Percentiles rank a stretch among this genome's conserved stretches.
These are phyloP conservation scores for Macrolepiota albuminosa DNA, from an alignment of 768 basidiomycete species.

Conservation along the genomic window DNA sequence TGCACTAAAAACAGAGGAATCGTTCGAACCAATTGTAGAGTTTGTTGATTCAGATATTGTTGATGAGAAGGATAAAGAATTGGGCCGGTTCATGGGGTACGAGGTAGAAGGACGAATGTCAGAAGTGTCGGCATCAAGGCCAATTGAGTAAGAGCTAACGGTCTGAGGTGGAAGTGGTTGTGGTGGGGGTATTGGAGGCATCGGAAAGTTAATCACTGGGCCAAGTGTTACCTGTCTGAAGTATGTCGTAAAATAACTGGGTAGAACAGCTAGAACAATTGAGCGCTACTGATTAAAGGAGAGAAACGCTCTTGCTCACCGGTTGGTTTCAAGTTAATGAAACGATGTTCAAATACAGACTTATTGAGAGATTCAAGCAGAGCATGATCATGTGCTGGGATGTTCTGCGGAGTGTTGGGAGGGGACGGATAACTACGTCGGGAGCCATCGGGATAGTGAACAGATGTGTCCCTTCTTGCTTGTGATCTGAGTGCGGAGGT, in stretches of 20 bases:
- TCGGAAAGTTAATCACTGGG: slow-evolving; percentile 58
- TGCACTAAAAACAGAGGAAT: slow-evolving; percentile 20
- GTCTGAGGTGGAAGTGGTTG: slow-evolving; percentile 49
- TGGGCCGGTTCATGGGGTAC: slow-evolving; percentile 33
- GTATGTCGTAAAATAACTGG: slow-evolving; percentile 65
- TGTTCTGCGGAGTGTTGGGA: slow-evolving; percentile 25
- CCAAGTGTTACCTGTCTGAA: slow-evolving; percentile 62
- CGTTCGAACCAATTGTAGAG: slow-evolving; percentile 22
- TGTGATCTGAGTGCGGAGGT: slow-evolving; percentile 61
- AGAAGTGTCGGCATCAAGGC: slow-evolving; percentile 28
- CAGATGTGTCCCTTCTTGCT: slow-evolving; percentile 41
- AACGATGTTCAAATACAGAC: slow-evolving; percentile 65
- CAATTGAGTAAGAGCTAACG: slow-evolving; percentile 32
- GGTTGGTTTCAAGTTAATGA: slow-evolving; percentile 67
- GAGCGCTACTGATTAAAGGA: background rate
- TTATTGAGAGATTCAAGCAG: slow-evolving; percentile 62
- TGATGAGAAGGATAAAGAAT: slow-evolving; percentile 52
- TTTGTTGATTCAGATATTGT: slow-evolving; percentile 37
- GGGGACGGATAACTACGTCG: slow-evolving; percentile 32
- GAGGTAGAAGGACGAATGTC: slow-evolving; percentile 31
- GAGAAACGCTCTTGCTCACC: slow-evolving; percentile 32
- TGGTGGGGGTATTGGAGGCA: slow-evolving; percentile 66
- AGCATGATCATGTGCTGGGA: slow-evolving; percentile 59
- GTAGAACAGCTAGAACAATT: slow-evolving; percentile 48
- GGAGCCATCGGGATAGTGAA: slow-evolving; percentile 46